Evolutionary conservation across 495 filamentous ascomycete genomes (phyloP).

Genomic region (Monascus purpureus): DNA sequence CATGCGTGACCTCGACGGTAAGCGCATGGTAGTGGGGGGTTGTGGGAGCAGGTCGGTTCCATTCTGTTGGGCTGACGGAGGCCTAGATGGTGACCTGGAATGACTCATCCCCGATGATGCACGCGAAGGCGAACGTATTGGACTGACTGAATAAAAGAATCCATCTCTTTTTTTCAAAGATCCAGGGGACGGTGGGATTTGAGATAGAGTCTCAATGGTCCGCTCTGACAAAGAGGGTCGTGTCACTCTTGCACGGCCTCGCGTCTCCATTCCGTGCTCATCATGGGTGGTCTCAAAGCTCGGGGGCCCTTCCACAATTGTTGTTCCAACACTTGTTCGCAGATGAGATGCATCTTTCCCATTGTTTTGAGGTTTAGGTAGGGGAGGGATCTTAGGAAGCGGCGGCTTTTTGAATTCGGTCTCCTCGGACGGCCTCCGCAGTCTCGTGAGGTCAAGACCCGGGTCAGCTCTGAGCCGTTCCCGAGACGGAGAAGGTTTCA

Average conservation of each 20-base stretch:
- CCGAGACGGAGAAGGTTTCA: conserved; percentile 31
- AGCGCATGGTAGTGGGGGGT: conserved; percentile 16
- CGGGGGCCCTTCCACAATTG: conserved; percentile 3
- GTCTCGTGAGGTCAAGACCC: conserved; percentile 20
- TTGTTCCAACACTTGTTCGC: conserved; percentile 6
- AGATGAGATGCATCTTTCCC: conserved; percentile 8
- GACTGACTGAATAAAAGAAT: conserved; percentile 46
- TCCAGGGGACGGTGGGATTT: conserved; percentile 49
- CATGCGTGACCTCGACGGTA: conserved; percentile 18
- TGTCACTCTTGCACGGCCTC: conserved; percentile 16
- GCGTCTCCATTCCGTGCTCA: conserved; percentile 12
- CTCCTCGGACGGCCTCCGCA: conserved; percentile 29
- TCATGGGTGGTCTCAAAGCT: conserved; percentile 4
- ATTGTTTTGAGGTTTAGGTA: conserved; percentile 9
- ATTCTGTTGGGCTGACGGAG: conserved; percentile 17
- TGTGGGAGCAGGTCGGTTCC: conserved; percentile 14
- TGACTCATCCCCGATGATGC: conserved; percentile 40
- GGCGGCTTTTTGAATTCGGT: conserved; percentile 25
- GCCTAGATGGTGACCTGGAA: conserved; percentile 34
- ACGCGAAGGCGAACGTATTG: conserved; percentile 39
- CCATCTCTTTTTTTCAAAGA: conserved; percentile 40
- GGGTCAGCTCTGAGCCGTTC: conserved; percentile 28
- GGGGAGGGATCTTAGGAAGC: conserved; percentile 14
- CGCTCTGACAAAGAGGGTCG: conserved; percentile 51
- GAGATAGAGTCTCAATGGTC: conserved; percentile 52